Conservation (phyloP, 768 basidiomycete species). For the Sutorius australiensis region DNA sequence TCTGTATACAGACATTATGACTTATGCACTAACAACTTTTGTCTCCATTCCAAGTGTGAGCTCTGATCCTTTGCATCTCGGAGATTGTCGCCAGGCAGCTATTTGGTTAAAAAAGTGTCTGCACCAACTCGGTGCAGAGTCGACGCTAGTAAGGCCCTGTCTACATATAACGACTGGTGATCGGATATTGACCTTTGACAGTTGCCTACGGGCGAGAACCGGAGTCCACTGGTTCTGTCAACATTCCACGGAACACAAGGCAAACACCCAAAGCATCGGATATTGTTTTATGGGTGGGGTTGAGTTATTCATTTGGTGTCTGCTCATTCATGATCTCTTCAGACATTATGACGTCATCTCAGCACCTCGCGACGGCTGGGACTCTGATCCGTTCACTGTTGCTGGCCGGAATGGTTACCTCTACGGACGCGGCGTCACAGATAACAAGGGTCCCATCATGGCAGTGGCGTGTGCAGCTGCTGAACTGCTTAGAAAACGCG, state of each 20-base stretch:
- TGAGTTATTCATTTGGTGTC: background rate
- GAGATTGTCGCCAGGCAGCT: conserved; percentile 92
- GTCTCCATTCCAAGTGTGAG: conserved; percentile 87
- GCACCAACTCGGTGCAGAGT: conserved; percentile 80
- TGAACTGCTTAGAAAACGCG: conserved; percentile 64
- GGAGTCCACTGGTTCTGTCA: conserved; percentile 86
- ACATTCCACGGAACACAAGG: conserved; percentile 74
- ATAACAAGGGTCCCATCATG: conserved; percentile 94
- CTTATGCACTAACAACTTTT: conserved; percentile 79
- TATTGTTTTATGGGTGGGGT: conserved; percentile 85
- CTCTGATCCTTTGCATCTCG: conserved; percentile 57
- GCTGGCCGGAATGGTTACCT: conserved; percentile 84
- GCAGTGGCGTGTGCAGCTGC: conserved; percentile 89
- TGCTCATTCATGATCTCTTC: background rate
- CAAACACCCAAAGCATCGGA: conserved; percentile 57
- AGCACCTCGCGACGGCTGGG: conserved; percentile 72
- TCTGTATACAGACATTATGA: conserved; percentile 54
- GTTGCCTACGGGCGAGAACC: conserved; percentile 73
- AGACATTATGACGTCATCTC: conserved; percentile 98
- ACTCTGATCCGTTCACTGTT: conserved; percentile 77
- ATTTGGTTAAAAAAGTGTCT: conserved; percentile 90
- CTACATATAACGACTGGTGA: background rate
- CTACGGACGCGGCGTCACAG: conserved; percentile 88
- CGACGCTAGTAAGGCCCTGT: conserved; percentile 54
- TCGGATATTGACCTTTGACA: conserved; percentile 26